Conservation (phyloP, 2,329 filamentous ascomycete species). For the Fusarium compactum region DNA sequence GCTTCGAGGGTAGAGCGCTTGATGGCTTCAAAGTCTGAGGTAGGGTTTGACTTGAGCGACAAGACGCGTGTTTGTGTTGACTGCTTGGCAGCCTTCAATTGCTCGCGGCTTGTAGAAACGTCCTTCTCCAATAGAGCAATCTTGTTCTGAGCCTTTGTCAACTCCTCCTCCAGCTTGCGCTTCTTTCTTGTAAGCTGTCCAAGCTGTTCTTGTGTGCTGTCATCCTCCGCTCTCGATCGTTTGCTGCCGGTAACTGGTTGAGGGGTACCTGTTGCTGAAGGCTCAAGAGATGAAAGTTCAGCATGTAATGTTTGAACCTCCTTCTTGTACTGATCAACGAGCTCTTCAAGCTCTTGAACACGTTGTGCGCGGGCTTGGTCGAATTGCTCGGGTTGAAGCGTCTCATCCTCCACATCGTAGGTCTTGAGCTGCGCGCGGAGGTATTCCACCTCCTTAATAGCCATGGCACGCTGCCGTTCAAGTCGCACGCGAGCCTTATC, state of each 20-base stretch:
- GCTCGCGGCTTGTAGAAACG: slow-evolving; percentile 76
- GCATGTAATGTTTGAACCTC: slow-evolving; percentile 81
- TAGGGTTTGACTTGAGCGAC: slow-evolving; percentile 91
- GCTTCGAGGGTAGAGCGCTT: slow-evolving; percentile 83
- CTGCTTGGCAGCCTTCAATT: slow-evolving; percentile 74
- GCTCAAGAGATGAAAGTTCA: slow-evolving; percentile 77
- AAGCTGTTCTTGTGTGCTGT: slow-evolving; percentile 76
- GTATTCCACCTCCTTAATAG: slow-evolving; percentile 93
- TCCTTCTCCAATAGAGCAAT: slow-evolving; percentile 80
- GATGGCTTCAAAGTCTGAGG: slow-evolving; percentile 84
- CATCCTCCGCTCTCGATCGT: slow-evolving; percentile 71
- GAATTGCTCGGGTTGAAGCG: slow-evolving; percentile 82
- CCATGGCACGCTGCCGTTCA: slow-evolving; percentile 86
- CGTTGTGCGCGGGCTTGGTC: slow-evolving; percentile 81
- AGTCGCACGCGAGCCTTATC: slow-evolving; percentile 80
- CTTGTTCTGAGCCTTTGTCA: slow-evolving; percentile 76
- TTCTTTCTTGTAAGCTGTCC: slow-evolving; percentile 90
- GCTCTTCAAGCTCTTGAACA: slow-evolving; percentile 83
- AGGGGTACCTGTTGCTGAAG: slow-evolving; percentile 50
- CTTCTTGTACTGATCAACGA: slow-evolving; percentile 86
- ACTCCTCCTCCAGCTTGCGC: slow-evolving; percentile 83
- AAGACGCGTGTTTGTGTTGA: slow-evolving; percentile 84
- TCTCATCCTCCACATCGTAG: slow-evolving; percentile 87
- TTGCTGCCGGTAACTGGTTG: slow-evolving; percentile 69
- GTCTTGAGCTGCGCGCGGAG: slow-evolving; percentile 91